Base-by-base conservation (phyloP, 1,139 yeast genomes). In the Pichia norvegensis region DNA sequence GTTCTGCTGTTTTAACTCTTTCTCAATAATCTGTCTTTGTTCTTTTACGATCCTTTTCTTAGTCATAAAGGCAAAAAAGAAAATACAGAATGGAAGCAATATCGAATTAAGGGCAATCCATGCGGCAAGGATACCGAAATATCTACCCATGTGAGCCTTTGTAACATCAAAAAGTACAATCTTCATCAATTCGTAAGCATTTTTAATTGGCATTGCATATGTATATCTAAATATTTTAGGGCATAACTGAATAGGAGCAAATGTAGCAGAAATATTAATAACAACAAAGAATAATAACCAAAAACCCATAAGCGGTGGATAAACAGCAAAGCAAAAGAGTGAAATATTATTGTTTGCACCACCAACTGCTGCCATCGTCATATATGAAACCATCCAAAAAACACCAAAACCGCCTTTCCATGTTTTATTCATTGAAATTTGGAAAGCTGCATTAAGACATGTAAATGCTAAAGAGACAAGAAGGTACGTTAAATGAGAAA, bases 391-490 rank as follows among this genome's bases (percentile, higher is more conserved):
- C 56, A 67, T 58, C 80, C 80, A 76, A 41, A 65, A 56, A 7
- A 75, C 76, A 29, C 75, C 64, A 56, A 75, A 74, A 1, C 79
- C 79, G 47, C 73, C 68, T 13, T 57, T 52, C 42, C 79, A 78
- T 42, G 73, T 65, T 0, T 73, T 57, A 9, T 53, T 58, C 50
- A 59, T 61, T 10, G 57, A 51, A 45, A 74, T 59, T 33, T 68
- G 72, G 56, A 72, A 76, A 0, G 79, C 78, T 13, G 67, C 61
- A 49, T 70, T 72, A 50, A 73, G 59, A 11, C 65, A 55, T 25
- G 72, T 66, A 51, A 65, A 72, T 1, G 71, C 67, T 33, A 76
- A 58, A 1, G 76, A 66, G 25, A 76, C 53, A 6, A 72, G 55
- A 2, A 74, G 41, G 52, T 70, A 76, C 0, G 73, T 66, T 3